Evolutionary conservation across 2,329 filamentous ascomycete genomes (phyloP).

Genomic region (Trichoderma harzianum): DNA sequence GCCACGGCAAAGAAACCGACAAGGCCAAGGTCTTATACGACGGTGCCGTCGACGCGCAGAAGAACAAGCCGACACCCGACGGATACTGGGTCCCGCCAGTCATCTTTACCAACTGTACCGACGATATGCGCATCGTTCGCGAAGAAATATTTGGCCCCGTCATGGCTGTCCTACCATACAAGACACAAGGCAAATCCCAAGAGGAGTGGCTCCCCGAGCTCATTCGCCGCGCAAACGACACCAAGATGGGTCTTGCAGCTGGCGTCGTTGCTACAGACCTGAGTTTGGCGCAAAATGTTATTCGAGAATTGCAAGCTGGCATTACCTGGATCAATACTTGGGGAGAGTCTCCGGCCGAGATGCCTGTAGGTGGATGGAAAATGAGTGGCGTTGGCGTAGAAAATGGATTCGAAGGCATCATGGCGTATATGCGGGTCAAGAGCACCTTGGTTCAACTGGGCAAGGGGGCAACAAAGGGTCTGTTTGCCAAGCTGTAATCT

Average conservation of each 20-base stretch:
- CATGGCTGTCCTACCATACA: conserved; percentile 75
- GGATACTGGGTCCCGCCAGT: conserved; percentile 87
- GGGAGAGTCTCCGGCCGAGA: conserved; percentile 89
- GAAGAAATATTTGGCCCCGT: conserved; percentile 92
- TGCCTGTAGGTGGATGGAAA: conserved; percentile 92
- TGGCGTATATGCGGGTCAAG: conserved; percentile 82
- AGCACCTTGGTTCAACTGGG: conserved; percentile 83
- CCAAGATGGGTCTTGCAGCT: conserved; percentile 74
- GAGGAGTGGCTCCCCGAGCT: conserved; percentile 59
- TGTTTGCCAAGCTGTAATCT: conserved; percentile 66
- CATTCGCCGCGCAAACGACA: conserved; percentile 70
- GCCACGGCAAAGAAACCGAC: conserved; percentile 69
- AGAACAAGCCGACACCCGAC: conserved; percentile 46
- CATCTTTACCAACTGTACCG: conserved; percentile 81
- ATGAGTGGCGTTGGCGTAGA: conserved; percentile 83
- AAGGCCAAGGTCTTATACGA: conserved; percentile 71
- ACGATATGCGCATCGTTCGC: conserved; percentile 72
- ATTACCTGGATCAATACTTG: conserved; percentile 94
- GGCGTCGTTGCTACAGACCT: conserved; percentile 79
- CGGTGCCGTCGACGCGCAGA: conserved; percentile 56
- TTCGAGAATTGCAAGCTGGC: conserved; percentile 70
- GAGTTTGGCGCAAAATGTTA: conserved; percentile 67
- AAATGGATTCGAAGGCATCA: conserved; percentile 75
- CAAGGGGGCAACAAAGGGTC: conserved; percentile 56
- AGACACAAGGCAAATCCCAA: conserved; percentile 37